Evolutionary conservation across 2,329 filamentous ascomycete genomes (phyloP), one percentile per base, ranked within the genome.

Genomic region (Colletotrichum eleusines): DNA sequence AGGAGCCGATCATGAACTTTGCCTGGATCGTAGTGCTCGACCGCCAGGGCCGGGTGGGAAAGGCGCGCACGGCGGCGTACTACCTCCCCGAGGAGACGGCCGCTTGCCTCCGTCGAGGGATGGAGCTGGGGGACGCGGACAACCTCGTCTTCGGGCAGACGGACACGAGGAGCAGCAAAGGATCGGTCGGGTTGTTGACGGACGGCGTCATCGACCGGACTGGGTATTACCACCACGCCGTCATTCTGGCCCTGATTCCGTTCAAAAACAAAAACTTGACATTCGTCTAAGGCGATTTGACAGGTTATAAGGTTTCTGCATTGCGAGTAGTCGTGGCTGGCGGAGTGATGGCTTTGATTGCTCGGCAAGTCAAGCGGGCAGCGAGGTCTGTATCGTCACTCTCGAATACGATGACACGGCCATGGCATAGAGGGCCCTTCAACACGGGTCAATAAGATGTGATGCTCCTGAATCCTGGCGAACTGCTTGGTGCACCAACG

Each of bases 91-190:
- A 80, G 35, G 80, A 83, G 75, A 79, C 80, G 23, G 77, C 80
- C 4, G 72, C 72, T 38, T 69, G 82, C 40, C 70, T 84, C 55
- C 76, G 78, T 9, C 74, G 75, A 14, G 82, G 82, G 1, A 79
- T 81, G 74, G 81, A 84, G 72, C 69, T 84, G 63, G 82, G 82
- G 0, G 74, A 81, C 9, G 82, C 82, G 4, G 81, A 82, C 65
- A 80, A 84, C 63, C 38, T 74, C 28, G 74, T 83, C 0, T 81
- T 82, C 75, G 80, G 80, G 5, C 74, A 75, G 73, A 75, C 74
- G 28, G 79, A 82, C 70, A 81, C 80, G 23, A 84, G 81, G 73
- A 79, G 81, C 50, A 73, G 75, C 62, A 80, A 77, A 66, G 82
- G 82, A 5, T 81, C 79, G 2, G 81, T 83, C 35, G 82, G 82